Conservation (phyloP, 176 grass and related monocot genomes). For the Calamus simplicifolius region DNA sequence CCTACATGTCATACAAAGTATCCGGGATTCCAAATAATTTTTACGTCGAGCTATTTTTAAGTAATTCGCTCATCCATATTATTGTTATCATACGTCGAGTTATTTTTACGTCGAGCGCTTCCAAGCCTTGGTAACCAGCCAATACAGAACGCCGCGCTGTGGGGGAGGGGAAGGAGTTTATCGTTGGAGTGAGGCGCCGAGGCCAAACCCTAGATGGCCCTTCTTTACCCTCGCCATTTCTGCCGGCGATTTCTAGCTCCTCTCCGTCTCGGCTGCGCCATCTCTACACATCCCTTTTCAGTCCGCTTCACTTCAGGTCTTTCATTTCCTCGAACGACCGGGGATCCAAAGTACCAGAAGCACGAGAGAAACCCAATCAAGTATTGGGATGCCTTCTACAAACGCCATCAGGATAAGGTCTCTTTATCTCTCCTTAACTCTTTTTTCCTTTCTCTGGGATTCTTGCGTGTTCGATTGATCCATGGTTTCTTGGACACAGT, state of each 20-base stretch:
- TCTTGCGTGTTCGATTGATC: not conserved
- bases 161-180: no score
- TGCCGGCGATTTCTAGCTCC: not conserved
- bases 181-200: not conserved
- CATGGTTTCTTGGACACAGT: not conserved
- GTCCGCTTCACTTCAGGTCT: slow-evolving; percentile 1
- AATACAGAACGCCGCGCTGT: no score
- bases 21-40: no score
- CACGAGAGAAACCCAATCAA: slow-evolving; percentile 19
- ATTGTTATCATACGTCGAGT: no score
- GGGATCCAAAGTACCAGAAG: slow-evolving; percentile 2
- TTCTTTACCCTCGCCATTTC: not conserved
- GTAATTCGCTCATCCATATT: no score
- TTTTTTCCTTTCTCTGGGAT: not conserved
- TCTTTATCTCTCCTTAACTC: not conserved
- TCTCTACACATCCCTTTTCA: not conserved
- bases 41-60: no score
- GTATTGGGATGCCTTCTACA: slow-evolving; percentile 24
- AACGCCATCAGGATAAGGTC: slow-evolving; percentile 18
- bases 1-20: no score
- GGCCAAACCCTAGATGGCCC: not conserved
- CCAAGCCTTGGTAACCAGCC: no score
- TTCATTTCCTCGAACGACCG: not conserved
- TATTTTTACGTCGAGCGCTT: no score
- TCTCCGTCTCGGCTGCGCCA: not conserved